Evolutionary conservation across 225 moss, liverwort and hornwort genomes (phyloP).

Genomic region (Polytrichum commune): DNA sequence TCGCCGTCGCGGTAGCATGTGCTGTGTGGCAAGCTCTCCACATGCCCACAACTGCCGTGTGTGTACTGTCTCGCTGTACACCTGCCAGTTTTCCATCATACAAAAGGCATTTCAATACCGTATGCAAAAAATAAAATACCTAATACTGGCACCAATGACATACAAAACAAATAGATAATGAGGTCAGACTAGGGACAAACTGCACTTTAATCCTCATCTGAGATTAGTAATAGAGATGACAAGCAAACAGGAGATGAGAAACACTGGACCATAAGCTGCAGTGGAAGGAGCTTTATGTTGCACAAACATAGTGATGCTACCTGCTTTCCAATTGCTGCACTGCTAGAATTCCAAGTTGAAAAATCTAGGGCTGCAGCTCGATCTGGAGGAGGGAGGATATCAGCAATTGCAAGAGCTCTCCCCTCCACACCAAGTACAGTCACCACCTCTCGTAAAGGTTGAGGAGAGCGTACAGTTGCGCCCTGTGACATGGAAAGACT

Average conservation of each 20-base stretch:
- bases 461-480: constrained; percentile 55
- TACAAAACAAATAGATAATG: no score
- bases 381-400: constrained; percentile 86
- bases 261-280: no score
- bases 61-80: constrained; percentile 61
- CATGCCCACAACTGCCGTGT: constrained; percentile 90
- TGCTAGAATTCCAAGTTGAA: constrained; percentile 71
- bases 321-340: constrained; percentile 33
- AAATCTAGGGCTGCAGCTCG: constrained; percentile 85
- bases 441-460: constrained; percentile 85
- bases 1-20: constrained; percentile 78
- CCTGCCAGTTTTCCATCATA: constrained; percentile 12
- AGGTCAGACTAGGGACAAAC: no score
- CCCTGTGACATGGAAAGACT: constrained; percentile 44
- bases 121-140: no score
- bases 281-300: no score
- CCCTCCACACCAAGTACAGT: constrained; percentile 82
- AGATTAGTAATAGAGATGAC: no score
- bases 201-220: no score
- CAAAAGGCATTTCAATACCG: no score
- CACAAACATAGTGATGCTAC: constrained; percentile 5
- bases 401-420: constrained; percentile 89
- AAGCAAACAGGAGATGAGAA: no score
- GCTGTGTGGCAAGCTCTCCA: constrained; percentile 95
- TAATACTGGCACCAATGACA: no score